Base-by-base conservation (phyloP, 1,139 yeast species). In the Zygotorulaspora mrakii region DNA sequence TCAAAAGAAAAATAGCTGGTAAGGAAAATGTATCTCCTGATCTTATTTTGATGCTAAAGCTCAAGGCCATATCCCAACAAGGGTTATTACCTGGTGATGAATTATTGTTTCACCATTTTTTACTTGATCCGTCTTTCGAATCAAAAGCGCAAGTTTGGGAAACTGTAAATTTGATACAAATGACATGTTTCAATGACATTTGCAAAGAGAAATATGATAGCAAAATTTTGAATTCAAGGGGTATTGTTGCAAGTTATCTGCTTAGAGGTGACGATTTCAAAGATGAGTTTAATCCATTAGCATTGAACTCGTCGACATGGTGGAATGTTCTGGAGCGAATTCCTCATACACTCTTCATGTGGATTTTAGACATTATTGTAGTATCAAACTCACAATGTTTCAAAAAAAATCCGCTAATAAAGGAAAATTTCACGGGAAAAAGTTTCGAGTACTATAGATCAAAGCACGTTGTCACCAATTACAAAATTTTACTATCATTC, bases 401-500 rank as follows among this genome's bases (percentile, higher is more conserved):
- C 33, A 52, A 52, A 20, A 54, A 52, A 21, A 30, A 44, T 24
- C 54, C 61, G 11, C 43, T 54, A 7, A 35, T 41, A 21, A 31
- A 38, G 10, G 48, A 48, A 9, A 42, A 42, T 17, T 49, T 45
- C 31, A 35, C 37, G 5, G 46, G 40, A 13, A 49, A 43, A 24
- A 48, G 53, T 22, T 59, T 62, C 62, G 64, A 59, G 13, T 35
- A 48, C 27, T 62, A 55, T 47, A 46, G 53, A 20, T 47, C 52
- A 3, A 53, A 54, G 45, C 47, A 54, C 28, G 58, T 54, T 8
- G 52, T 54, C 2, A 46, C 55, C 3, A 71, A 70, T 41, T 66
- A 70, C 46, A 70, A 66, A 45, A 48, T 68, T 3, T 44, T 68
- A 13, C 53, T 64, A 22, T 59, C 75, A 0, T 52, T 69, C 13